Evolutionary conservation across 176 grass and related monocot species (phyloP), one percentile per base, ranked within the genome.

Genomic region (Phoenix dactylifera): DNA sequence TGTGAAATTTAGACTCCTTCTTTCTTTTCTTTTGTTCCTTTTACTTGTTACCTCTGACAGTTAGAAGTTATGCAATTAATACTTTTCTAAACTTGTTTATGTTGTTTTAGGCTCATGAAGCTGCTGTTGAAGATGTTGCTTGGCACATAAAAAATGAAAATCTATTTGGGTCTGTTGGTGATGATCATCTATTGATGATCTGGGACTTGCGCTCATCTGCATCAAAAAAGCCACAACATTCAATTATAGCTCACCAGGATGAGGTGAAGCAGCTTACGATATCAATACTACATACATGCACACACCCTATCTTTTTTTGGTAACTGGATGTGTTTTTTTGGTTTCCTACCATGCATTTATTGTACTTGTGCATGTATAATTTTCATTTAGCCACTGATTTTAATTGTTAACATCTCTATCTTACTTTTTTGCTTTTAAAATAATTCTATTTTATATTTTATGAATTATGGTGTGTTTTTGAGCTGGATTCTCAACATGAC

Each of bases 91-190:
- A 44, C 35, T 44, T 12, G 54, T 72, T 64, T 49, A 59, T 74
- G 6, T 58, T 70, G 48, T 63, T 84, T 50, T 68, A 98, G 93
- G 93, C 75, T 73, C 93, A 98, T 63, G 54, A 91, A 57, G 84
- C 82, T 67, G 5, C 61, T 4, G 84, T 98, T 70, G 93, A 98
- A 82, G 93, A 98, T 85, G 87, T 98, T 65, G 75, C 84, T 51
- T 98, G 93, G 93, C 87, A 92, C 72, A 29, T 83, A 55, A 89
- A 92, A 58, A 65, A 92, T 81, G 79, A 69, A 60, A 83, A 92
- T 65, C 16, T 89, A 29, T 98, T 98, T 80, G 93, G 93, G 10
- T 98, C 93, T 52, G 93, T 89, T 83, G 93, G 93, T 17, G 93
- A 98, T 76, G 93, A 98, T 48, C 83, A 78, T 75, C 88, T 74